phyloP scores from a whole-genome alignment of 495 filamentous ascomycete species.

The Tuber aestivum region DNA sequence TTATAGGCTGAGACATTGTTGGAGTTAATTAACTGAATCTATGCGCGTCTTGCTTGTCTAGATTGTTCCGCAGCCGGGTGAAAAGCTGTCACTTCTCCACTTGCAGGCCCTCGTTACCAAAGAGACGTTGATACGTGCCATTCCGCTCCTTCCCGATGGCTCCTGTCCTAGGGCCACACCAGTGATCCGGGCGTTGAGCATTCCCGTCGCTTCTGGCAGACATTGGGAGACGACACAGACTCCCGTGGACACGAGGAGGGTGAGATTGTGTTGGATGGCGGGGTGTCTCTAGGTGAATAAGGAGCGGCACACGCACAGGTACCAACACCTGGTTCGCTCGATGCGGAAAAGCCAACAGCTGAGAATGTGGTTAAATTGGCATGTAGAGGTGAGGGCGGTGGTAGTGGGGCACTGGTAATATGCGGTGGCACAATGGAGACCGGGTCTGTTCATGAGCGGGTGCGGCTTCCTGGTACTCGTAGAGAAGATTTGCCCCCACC shows the following conservation, averaged over 20 bases:
- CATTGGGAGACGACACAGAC: conserved; percentile 8
- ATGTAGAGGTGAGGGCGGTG: not conserved
- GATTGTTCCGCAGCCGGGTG: conserved; percentile 35
- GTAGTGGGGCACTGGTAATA: not conserved
- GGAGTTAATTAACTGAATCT: not conserved
- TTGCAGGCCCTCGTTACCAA: conserved; percentile 35
- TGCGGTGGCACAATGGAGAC: not conserved
- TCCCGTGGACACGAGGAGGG: conserved; percentile 17
- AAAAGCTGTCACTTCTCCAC: conserved; percentile 34
- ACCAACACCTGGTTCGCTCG: not conserved
- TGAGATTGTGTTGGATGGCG: conserved; percentile 25
- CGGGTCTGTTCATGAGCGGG: not conserved
- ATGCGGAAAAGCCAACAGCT: not conserved
- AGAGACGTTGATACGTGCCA: conserved; percentile 34
- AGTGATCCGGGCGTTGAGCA: conserved; percentile 30
- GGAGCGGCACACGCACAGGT: not conserved
- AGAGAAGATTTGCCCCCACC: not conserved
- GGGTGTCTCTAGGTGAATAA: not conserved
- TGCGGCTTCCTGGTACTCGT: not conserved
- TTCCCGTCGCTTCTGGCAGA: conserved; percentile 28
- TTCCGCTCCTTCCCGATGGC: conserved; percentile 38
- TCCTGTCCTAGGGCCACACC: conserved; percentile 33
- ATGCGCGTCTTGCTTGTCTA: conserved; percentile 2
- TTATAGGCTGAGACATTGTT: not conserved
- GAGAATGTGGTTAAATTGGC: not conserved